Evolutionary conservation across 352 stramenopile species (phyloP).

Genomic region (Thalassiosira hispida): DNA sequence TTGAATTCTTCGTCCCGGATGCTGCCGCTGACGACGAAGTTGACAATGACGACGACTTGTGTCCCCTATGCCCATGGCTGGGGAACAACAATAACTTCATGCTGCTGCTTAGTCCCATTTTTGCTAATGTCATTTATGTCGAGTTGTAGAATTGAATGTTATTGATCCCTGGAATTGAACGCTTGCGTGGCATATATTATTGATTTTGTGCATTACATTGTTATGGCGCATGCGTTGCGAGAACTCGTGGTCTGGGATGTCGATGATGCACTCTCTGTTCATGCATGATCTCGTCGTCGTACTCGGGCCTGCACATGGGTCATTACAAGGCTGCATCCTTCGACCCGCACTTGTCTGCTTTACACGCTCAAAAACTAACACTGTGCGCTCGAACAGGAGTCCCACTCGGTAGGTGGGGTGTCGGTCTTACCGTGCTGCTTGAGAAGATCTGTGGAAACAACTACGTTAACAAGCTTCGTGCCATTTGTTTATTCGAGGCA

Average conservation of each 20-base stretch:
- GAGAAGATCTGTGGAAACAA: conserved; percentile 20
- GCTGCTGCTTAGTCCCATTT: too few relatives aligned
- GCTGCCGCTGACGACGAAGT: neutral
- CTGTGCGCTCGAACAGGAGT: neutral
- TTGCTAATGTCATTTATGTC: too few relatives aligned
- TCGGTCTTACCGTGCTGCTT: neutral
- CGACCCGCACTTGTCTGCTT: neutral
- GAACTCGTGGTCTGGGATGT: too few relatives aligned
- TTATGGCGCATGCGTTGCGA: too few relatives aligned
- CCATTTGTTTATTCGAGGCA: conserved; percentile 18
- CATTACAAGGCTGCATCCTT: conserved; percentile 2
- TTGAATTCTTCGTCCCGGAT: neutral
- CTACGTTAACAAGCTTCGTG: conserved; percentile 16
- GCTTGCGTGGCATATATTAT: too few relatives aligned
- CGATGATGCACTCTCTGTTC: too few relatives aligned
- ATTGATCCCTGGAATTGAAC: too few relatives aligned
- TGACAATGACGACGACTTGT: neutral
- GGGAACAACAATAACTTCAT: too few relatives aligned
- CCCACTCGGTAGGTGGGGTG: neutral
- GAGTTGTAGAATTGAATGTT: too few relatives aligned
- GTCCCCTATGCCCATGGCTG: too few relatives aligned
- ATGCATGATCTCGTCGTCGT: conserved; percentile 2
- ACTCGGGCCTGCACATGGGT: neutral
- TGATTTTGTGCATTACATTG: too few relatives aligned
- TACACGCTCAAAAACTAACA: neutral